Evolutionary conservation across 177 flowering plant genomes (phyloP).

Genomic region (Vitis hybrid): DNA sequence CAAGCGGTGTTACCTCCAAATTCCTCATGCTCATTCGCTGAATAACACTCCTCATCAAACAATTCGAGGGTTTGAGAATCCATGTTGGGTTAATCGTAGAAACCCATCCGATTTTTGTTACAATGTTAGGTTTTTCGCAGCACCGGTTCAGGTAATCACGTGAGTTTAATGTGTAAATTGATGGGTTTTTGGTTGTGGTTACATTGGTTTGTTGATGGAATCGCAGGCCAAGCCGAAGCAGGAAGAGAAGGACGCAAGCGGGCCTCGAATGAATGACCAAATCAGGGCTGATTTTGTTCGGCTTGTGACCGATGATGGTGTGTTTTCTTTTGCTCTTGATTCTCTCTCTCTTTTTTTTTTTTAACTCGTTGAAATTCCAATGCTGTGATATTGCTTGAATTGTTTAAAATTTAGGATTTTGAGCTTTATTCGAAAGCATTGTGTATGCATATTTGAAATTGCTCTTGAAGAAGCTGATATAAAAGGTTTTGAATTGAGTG

Average conservation of each 20-base stretch:
- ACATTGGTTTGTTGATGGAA: neutral
- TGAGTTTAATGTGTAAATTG: neutral
- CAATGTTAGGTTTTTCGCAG: slow-evolving; percentile 49
- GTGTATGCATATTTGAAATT: neutral
- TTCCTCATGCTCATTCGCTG: slow-evolving; percentile 9
- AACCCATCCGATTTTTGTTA: slow-evolving; percentile 16
- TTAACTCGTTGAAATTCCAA: neutral
- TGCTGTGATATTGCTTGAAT: too few species aligned
- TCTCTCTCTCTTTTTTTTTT: neutral
- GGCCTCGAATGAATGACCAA: slow-evolving; percentile 46
- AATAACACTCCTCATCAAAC: slow-evolving; percentile 7
- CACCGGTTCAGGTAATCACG: slow-evolving; percentile 51
- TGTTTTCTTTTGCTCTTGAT: neutral
- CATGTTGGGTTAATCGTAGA: slow-evolving; percentile 7
- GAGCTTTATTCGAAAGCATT: neutral
- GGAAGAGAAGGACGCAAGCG: slow-evolving; percentile 37
- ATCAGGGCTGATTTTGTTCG: slow-evolving; percentile 49
- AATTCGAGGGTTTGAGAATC: slow-evolving; percentile 8
- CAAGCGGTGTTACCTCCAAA: slow-evolving; percentile 27
- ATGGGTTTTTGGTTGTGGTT: neutral
- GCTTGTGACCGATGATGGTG: slow-evolving; percentile 73
- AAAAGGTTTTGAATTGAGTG: too few species aligned
- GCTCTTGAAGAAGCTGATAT: too few species aligned
- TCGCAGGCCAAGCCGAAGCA: slow-evolving; percentile 47
- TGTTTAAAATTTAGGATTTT: neutral